Percentiles rank a stretch among this genome's conserved stretches.
Conservation (phyloP, 768 basidiomycete species). For the Coprinopsis cinerea region DNA sequence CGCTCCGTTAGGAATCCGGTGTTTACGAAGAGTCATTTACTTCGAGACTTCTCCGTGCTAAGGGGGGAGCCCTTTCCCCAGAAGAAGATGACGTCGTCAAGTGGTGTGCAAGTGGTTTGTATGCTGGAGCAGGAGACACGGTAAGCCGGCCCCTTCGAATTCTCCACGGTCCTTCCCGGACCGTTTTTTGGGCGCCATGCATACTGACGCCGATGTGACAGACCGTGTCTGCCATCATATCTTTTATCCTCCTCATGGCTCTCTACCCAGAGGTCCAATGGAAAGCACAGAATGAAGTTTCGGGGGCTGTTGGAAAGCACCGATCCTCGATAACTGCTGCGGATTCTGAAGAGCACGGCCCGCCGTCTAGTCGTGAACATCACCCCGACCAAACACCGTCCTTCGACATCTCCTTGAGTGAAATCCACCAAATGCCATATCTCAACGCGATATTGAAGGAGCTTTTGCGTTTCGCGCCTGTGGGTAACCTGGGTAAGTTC, state of each 20-base stretch:
- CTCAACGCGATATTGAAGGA: conserved; percentile 34
- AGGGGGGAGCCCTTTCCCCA: conserved; percentile 17
- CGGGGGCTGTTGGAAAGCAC: conserved; percentile 12
- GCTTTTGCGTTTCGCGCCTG: conserved; percentile 34
- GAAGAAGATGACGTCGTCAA: conserved; percentile 41
- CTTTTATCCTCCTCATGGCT: conserved; percentile 46
- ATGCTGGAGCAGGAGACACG: conserved; percentile 42
- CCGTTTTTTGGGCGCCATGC: not conserved
- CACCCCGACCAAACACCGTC: not conserved
- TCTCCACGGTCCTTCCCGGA: not conserved
- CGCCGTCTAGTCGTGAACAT: too few species aligned
- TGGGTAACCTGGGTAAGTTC: conserved; percentile 33
- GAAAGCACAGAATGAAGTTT: conserved; percentile 36
- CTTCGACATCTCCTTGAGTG: too few species aligned
- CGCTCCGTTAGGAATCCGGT: conserved; percentile 21
- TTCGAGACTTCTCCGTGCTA: conserved; percentile 29
- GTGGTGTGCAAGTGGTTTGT: conserved; percentile 45
- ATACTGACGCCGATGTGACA: conserved; percentile 14
- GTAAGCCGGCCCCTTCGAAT: conserved; percentile 15
- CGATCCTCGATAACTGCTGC: too few species aligned
- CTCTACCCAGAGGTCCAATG: conserved; percentile 36
- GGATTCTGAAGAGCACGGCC: too few species aligned
- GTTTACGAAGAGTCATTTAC: conserved; percentile 38
- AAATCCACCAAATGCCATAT: conserved; percentile 25
- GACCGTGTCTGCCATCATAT: conserved; percentile 43